phyloP scores from a whole-genome alignment of 1,284 basidiomycete species.

The Cronartium quercuum region DNA sequence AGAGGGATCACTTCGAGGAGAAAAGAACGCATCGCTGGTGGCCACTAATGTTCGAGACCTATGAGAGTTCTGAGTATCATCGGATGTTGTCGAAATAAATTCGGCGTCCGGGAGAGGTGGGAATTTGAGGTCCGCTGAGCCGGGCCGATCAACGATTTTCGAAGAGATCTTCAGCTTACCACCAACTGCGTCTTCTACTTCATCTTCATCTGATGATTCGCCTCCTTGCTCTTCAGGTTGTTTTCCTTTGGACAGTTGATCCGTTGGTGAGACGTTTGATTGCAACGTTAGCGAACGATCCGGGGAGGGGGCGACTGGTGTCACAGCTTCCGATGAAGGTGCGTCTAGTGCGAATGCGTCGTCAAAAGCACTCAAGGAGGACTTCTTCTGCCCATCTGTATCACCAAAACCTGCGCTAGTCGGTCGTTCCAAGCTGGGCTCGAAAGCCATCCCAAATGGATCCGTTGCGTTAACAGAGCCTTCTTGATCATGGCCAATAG shows the following conservation, averaged over 20 bases:
- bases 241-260: background rate
- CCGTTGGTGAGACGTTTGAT: background rate
- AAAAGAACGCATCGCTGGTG: background rate
- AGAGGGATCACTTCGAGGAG: background rate
- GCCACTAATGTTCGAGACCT: background rate
- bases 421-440: background rate
- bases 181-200: background rate
- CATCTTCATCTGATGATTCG: slow-evolving; percentile 2
- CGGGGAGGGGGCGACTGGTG: background rate
- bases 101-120: background rate
- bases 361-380: background rate
- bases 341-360: background rate
- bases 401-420: background rate
- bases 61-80: background rate
- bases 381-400: background rate
- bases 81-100: background rate
- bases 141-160: background rate
- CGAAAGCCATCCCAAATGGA: background rate
- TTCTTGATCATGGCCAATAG: background rate
- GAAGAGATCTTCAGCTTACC: background rate
- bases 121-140: background rate
- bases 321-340: background rate
- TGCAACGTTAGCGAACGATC: background rate
- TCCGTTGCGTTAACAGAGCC: background rate
- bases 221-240: background rate